Base-by-base conservation (phyloP, 2,329 filamentous ascomycete species). In the Calonectria naviculata region DNA sequence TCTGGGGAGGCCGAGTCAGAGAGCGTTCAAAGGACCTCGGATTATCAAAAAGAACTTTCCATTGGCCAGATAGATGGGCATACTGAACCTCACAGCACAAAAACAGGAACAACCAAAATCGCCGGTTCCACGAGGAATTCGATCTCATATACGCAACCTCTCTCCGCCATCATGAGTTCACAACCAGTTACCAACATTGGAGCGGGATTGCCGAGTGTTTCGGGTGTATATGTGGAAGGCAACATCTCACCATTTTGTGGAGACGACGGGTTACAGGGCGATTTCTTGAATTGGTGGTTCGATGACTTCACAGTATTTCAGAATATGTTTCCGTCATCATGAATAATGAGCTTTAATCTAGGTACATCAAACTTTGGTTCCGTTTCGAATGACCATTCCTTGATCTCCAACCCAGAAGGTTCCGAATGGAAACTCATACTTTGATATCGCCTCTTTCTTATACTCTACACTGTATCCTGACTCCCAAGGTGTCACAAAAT, bases 381-480 rank as follows among this genome's bases (percentile, higher is more conserved):
- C 47, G 15, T 54, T 54, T 34, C 47, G 17, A 15, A 54, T 54
- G 28, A 2, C 29, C 47, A 54, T 21, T 9, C 47, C 47, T 34
- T 31, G 8, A 10, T 80, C 78, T 41, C 75, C 78, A 12, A 60
- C 68, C 80, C 80, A 81, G 67, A 81, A 81, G 47, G 68, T 79
- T 1, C 80, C 80, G n/a, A 71, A 71, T 1, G 95, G 95, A 81
- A 91, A 98, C 56, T 89, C 88, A 81, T 88, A 98, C 75, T 83
- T 84, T 73, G 95, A 93, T 94, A 97, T 95, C 94, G 98, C 97
- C 89, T 98, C 94, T 2, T 97, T 95, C 80, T 93, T 95, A 83
- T 98, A 98, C 0, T 79, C 80, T 10, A 74, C 80, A 5, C 79
- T 80, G 66, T 81, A 81, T 3, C 95, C 95, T 0, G 95, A 88